Percentiles rank a stretch among this genome's conserved stretches.
Conservation (phyloP, 2,329 filamentous ascomycete genomes). For the Neocatenulostroma microsporum region DNA sequence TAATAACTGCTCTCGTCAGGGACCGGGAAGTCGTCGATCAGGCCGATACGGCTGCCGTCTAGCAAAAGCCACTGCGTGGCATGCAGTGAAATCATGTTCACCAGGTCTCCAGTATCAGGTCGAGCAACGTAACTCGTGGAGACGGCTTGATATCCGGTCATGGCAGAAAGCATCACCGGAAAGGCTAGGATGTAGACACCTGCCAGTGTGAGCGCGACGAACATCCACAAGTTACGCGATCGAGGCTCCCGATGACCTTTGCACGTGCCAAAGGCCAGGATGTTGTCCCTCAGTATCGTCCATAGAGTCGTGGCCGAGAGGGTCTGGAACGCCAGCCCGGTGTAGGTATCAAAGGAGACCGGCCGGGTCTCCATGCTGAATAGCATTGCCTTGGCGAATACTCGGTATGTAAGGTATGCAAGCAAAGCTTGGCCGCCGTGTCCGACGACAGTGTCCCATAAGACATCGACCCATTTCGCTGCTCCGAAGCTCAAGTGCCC, state of each 20-base stretch:
- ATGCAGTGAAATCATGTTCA: neutral
- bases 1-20: too few relatives aligned
- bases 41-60: neutral
- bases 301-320: too few relatives aligned
- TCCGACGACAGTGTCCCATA: conserved; percentile 12
- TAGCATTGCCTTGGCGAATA: conserved; percentile 5
- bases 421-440: conserved; percentile 9
- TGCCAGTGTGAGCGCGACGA: neutral
- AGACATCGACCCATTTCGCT: conserved; percentile 13
- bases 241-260: too few relatives aligned
- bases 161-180: neutral
- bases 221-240: too few relatives aligned
- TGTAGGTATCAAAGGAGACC: conserved; percentile 2
- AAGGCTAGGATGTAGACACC: neutral
- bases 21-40: too few relatives aligned
- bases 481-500: conserved; percentile 8
- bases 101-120: neutral
- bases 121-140: neutral
- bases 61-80: neutral
- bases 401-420: conserved; percentile 1
- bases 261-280: too few relatives aligned
- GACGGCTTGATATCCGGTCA: neutral
- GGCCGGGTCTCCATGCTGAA: conserved; percentile 2
- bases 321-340: neutral
- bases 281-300: too few relatives aligned